Base-by-base conservation (phyloP, 1,139 yeast species). In the Barnettozyma hawaiiensis region DNA sequence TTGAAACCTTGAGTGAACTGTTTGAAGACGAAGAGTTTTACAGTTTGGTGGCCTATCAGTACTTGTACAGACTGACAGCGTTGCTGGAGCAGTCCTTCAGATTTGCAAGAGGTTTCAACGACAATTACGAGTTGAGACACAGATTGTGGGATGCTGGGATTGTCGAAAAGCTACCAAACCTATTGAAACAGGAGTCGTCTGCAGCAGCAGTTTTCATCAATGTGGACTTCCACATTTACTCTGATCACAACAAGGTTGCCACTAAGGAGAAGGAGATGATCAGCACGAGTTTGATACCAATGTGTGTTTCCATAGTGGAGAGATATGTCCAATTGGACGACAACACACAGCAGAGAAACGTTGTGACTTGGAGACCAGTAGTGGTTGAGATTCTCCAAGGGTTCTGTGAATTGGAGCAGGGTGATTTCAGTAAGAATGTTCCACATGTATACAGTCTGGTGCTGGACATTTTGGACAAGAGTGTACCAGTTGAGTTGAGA, bases 111-210 rank as follows among this genome's bases (percentile, higher is more conserved):
- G 77, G 73, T 46, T 94, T 94, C 70, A 94, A 94, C 61, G 92
- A 82, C 49, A 89, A 94, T 63, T 83, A 85, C 60, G 92, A 87
- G 45, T 70, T 92, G 51, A 71, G 99, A 51, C 84, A 85, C 18
- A 71, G 95, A 50, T 70, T 94, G 39, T 90, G 95, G 82, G 85
- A 87, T 58, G 87, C 94, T 9, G 96, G 97, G 2, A 81, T 89
- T 29, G 92, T 90, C 66, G 95, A 87, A 57, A 84, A 92, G 59
- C 72, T 90, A 48, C 98, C 99, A 19, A 94, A 92, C 58, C 68
- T 94, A 53, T 69, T 90, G 53, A 85, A 86, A 55, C 98, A 94
- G 63, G 98, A 94, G 62, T 81, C 95, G 0, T 80, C 89, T 19
- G 79, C 97, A 0, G 84, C 96, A 2, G 92, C 95, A 2, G 95